Evolutionary conservation across 257 asterid species (phyloP).

Genomic region (Cordia subcordata): DNA sequence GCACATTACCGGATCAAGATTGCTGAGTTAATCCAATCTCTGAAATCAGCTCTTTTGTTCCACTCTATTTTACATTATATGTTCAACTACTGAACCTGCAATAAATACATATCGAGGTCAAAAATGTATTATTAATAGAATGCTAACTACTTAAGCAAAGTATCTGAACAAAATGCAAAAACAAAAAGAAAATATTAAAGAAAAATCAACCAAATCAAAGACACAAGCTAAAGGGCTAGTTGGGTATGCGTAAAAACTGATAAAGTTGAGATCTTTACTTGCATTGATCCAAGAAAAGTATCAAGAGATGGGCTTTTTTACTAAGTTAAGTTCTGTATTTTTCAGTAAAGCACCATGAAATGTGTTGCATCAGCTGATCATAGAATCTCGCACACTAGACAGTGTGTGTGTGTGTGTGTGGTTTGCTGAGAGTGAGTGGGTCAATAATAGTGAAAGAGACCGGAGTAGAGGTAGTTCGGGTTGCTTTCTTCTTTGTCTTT

Average conservation of each 20-base stretch:
- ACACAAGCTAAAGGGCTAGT: neutral
- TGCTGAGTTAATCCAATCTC: slow-evolving; percentile 12
- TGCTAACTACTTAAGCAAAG: neutral
- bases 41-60: neutral
- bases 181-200: neutral
- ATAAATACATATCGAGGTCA: neutral
- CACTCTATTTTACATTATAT: neutral
- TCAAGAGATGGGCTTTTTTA: slow-evolving; percentile 2
- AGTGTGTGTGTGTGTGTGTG: slow-evolving; percentile 1
- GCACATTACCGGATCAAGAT: neutral
- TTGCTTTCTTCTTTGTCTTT: neutral
- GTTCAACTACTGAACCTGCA: neutral
- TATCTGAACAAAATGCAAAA: neutral
- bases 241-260: slow-evolving; percentile 4
- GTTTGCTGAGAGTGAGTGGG: neutral
- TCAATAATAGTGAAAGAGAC: slow-evolving; percentile 1
- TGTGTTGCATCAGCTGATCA: neutral
- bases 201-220: slow-evolving; percentile 5
- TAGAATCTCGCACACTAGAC: neutral
- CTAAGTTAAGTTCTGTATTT: neutral
- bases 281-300: slow-evolving; percentile 40
- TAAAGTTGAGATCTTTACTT: slow-evolving; percentile 36
- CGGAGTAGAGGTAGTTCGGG: slow-evolving; percentile 22
- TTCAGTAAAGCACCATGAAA: neutral
- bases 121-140: neutral